Evolutionary conservation across 1,139 yeast species (phyloP).

Genomic region (Ogataea hybrid): DNA sequence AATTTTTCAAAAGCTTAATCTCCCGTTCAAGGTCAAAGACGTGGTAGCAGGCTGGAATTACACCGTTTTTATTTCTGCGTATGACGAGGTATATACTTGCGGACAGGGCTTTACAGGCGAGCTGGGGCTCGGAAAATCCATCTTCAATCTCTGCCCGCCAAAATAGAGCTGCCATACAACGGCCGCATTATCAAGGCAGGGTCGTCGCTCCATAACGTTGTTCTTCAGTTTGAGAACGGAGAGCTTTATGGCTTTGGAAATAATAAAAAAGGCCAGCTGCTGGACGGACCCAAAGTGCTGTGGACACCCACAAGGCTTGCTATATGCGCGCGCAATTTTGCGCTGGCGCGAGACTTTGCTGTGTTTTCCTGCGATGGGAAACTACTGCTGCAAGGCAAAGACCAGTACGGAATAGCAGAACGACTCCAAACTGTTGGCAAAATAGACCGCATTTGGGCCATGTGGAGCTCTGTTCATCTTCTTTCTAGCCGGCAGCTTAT

Average conservation of each 20-base stretch:
- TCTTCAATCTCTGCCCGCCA: background rate
- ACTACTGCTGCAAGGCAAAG: constrained; percentile 27
- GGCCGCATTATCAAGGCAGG: constrained; percentile 29
- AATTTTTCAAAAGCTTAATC: constrained; percentile 8
- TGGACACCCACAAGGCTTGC: constrained; percentile 32
- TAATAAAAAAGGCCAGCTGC: constrained; percentile 73
- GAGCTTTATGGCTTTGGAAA: constrained; percentile 79
- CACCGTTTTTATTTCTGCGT: constrained; percentile 47
- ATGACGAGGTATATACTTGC: constrained; percentile 45
- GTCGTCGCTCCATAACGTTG: constrained; percentile 57
- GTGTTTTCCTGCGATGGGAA: constrained; percentile 13
- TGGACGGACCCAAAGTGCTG: constrained; percentile 22
- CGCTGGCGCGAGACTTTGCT: constrained; percentile 49
- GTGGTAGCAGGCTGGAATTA: constrained; percentile 81
- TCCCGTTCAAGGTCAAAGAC: constrained; percentile 35
- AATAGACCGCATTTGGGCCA: constrained; percentile 39
- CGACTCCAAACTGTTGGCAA: constrained; percentile 2
- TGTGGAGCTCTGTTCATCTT: constrained; percentile 84
- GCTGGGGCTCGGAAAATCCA: constrained; percentile 50
- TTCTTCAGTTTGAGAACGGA: constrained; percentile 43
- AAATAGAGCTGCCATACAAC: constrained; percentile 6
- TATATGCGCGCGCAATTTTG: constrained; percentile 26
- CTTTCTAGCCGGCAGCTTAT: constrained; percentile 15
- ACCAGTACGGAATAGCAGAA: constrained; percentile 25
- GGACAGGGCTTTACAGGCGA: constrained; percentile 77